Base-by-base conservation (phyloP, 2,329 filamentous ascomycete genomes). In the Fusarium albidum region DNA sequence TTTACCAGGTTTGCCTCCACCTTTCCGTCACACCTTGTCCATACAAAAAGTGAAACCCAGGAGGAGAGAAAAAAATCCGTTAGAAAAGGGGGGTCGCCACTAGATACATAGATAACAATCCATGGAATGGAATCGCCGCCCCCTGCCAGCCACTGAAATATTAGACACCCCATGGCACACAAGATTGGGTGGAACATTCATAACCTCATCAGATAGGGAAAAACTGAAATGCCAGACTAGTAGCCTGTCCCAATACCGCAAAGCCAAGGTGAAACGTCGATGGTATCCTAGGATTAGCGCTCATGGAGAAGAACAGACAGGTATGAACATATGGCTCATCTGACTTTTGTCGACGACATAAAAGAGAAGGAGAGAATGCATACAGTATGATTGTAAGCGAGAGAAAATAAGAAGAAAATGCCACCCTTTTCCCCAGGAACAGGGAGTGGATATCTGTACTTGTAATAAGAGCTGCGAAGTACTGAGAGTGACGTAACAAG, bases 271-370 rank as follows among this genome's bases (percentile, higher is more conserved):
- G 28, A 57, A 60, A 63, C 48, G 52, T 65, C 53, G 51, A 57
- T 64, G 67, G 63, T 70, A 70, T 68, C 68, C 63, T 68, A 50
- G 57, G 62, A 59, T 54, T 57, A 58, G 59, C 58, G 59, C 66
- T 67, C 49, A 49, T 67, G 58, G 63, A 67, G 48, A 65, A 46
- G 49, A 42, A 64, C 59, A 67, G 49, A 63, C 43, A 56, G 25
- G 48, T 47, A 56, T 57, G 63, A 66, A 63, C 48, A 63, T 55
- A 52, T 52, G 50, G 57, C 57, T 59, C 63, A 63, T 61, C 63
- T 53, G 53, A 55, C 57, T 67, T 69, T 69, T 68, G 45, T 53
- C 61, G 37, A 61, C 56, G 45, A 63, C 54, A 64, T 52, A 57
- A 56, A 52, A 57, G 38, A 61, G 63, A 68, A 67, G 44, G 67